Conservation (phyloP, 805 yeast genomes). For the Candida anglica region DNA sequence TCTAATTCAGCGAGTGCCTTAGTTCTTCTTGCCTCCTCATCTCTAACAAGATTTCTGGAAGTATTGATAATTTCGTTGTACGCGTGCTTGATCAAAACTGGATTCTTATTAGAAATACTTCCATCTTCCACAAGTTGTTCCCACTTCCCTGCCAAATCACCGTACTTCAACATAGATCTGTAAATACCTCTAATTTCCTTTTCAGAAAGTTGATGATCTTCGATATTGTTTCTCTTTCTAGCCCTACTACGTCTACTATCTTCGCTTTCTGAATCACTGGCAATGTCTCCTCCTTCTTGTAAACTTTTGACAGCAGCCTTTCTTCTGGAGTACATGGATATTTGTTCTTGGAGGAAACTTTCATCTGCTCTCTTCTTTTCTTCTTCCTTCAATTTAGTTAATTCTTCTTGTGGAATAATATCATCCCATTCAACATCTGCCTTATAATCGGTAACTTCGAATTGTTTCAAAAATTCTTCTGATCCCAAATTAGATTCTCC, state of each 20-base stretch:
- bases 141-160: conserved; percentile 74
- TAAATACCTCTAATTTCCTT: conserved; percentile 84
- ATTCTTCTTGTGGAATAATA: conserved; percentile 92
- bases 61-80: conserved; percentile 66
- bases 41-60: conserved; percentile 57
- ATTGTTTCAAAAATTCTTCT: conserved; percentile 94
- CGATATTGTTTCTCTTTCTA: conserved; percentile 32
- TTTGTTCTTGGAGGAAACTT: conserved; percentile 80
- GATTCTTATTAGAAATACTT: conserved; percentile 77
- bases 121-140: conserved; percentile 89
- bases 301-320: conserved; percentile 67
- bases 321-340: conserved; percentile 80
- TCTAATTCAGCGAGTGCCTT: conserved; percentile 57
- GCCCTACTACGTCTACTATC: conserved; percentile 31
- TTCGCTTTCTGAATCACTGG: conserved; percentile 40
- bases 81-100: conserved; percentile 69
- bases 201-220: conserved; percentile 61
- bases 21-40: conserved; percentile 62
- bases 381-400: conserved; percentile 82
- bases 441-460: conserved; percentile 97
- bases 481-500: conserved; percentile 99
- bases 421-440: conserved; percentile 99
- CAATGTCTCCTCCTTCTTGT: conserved; percentile 24
- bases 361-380: conserved; percentile 87
- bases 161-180: conserved; percentile 74